Conservation (phyloP, 805 yeast species). For the Saitoella complicata region DNA sequence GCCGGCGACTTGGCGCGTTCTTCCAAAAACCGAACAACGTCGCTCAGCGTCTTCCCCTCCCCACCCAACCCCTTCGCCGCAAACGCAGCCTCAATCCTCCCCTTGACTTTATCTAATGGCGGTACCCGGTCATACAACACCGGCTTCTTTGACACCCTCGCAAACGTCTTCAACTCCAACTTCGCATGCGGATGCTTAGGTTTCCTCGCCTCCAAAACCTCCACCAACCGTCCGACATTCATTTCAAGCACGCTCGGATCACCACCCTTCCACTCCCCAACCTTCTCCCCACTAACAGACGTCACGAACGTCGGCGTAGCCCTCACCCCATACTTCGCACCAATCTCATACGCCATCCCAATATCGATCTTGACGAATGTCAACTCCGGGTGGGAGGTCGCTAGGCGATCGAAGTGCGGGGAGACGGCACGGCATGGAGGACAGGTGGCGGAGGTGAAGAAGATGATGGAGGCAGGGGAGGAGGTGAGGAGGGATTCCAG, state of each 20-base stretch:
- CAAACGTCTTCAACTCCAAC: constrained; percentile 7
- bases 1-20: constrained; percentile 7
- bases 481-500: constrained; percentile 7
- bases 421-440: constrained; percentile 14
- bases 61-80: constrained; percentile 4
- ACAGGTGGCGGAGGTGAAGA: constrained; percentile 15
- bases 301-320: constrained; percentile 16
- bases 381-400: constrained; percentile 6
- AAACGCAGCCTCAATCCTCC: constrained; percentile 4
- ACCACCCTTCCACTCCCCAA: constrained; percentile 17
- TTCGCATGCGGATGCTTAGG: constrained; percentile 10
- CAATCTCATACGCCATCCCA: constrained; percentile 9
- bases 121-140: constrained; percentile 11
- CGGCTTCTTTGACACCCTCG: constrained; percentile 6
- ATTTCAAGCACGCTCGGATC: constrained; percentile 10
- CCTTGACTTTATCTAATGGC: constrained; percentile 11
- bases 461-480: constrained; percentile 8
- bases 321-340: constrained; percentile 9
- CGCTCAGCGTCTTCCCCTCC: constrained; percentile 6
- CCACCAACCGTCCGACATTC: constrained; percentile 10
- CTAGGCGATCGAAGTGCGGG: constrained; percentile 13
- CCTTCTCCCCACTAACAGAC: constrained; percentile 9
- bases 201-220: constrained; percentile 10
- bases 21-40: too few relatives aligned
- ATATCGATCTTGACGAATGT: constrained; percentile 14